Base-by-base conservation (phyloP, 306 rosid species). In the Psophocarpus tetragonolobus region DNA sequence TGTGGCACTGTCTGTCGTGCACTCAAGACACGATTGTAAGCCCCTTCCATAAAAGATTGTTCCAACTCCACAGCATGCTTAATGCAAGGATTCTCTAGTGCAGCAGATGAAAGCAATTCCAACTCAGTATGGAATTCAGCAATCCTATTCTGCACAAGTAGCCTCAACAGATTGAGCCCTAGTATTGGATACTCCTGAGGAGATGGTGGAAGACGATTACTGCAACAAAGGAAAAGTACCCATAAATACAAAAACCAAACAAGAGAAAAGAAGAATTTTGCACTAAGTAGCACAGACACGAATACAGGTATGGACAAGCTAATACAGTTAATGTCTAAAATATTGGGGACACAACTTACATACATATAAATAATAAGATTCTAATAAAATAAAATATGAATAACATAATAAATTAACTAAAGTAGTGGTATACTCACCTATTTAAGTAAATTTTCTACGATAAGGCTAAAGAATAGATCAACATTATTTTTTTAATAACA, bases 11-110 rank as follows among this genome's bases (percentile, higher is more conserved):
- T 89, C 83, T 92, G 97, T 69, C 97, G 86, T 71, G 99, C 99
- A 86, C 88, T 87, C 89, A 95, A 86, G 35, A 95, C 99, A 23
- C 97, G 96, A 54, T 95, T 95, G 88, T 95, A 95, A 71, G 99
- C 99, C 44, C 99, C 97, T 85, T 95, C 99, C 99, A 95, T 96
- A 81, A 96, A 96, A 76, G 99, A 96, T 80, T 96, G 99, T 86
- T 96, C 99, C 87, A 96, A 83, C 90, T 96, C 98, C 81, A 92
- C 99, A 4, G 98, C 98, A 86, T 92, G 94, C 85, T 90, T 92
- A 33, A 96, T 96, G 87, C 97, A 96, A 60, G 92, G 88, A 84
- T 92, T 87, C 83, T 96, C 99, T 80, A 96, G 85, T 75, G 99
- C 99, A 79, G 84, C 1, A 0, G 97, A 78, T 17, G 99, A 88